phyloP scores from a whole-genome alignment of 345 rosid genomes.

The Eucalyptus cloeziana region DNA sequence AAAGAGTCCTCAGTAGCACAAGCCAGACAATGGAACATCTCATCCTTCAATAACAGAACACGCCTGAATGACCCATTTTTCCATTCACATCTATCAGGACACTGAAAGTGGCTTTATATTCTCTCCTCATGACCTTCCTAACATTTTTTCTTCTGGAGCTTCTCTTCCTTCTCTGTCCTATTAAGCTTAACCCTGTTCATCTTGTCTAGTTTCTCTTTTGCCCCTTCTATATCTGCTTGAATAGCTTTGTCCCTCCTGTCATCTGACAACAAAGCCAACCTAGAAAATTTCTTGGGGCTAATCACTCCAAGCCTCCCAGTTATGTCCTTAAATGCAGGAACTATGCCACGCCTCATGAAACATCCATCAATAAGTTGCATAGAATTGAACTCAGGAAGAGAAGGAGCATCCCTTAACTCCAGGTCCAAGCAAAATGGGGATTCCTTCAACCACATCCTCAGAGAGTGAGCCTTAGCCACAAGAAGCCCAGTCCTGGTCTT shows the following conservation, averaged over 20 bases:
- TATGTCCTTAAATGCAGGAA: slow-evolving; percentile 86
- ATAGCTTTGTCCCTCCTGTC: slow-evolving; percentile 66
- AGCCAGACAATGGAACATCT: background rate
- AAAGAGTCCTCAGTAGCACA: background rate
- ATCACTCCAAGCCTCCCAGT: slow-evolving; percentile 65
- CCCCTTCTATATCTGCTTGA: slow-evolving; percentile 56
- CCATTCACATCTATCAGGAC: background rate
- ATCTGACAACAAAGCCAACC: slow-evolving; percentile 67
- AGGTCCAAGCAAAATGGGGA: slow-evolving; percentile 93
- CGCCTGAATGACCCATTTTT: background rate
- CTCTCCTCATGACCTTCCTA: background rate
- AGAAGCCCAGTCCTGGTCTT: slow-evolving; percentile 73
- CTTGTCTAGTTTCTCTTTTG: slow-evolving; percentile 50
- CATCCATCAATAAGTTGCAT: slow-evolving; percentile 81
- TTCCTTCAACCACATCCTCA: slow-evolving; percentile 97
- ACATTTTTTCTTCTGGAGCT: background rate
- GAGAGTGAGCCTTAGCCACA: slow-evolving; percentile 86
- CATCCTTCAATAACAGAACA: background rate
- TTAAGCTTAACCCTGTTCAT: slow-evolving; percentile 16
- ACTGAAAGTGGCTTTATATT: background rate
- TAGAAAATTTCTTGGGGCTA: slow-evolving; percentile 78
- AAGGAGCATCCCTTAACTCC: slow-evolving; percentile 56
- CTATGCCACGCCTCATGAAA: slow-evolving; percentile 73
- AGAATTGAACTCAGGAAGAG: slow-evolving; percentile 61
- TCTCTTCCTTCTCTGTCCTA: background rate